A percentile compares a stretch with the other conserved stretches of the same genome.
These are phyloP conservation scores for Pseudocercospora fuligena DNA, from an alignment of 2,329 filamentous ascomycete species.

Conservation along the genomic window DNA sequence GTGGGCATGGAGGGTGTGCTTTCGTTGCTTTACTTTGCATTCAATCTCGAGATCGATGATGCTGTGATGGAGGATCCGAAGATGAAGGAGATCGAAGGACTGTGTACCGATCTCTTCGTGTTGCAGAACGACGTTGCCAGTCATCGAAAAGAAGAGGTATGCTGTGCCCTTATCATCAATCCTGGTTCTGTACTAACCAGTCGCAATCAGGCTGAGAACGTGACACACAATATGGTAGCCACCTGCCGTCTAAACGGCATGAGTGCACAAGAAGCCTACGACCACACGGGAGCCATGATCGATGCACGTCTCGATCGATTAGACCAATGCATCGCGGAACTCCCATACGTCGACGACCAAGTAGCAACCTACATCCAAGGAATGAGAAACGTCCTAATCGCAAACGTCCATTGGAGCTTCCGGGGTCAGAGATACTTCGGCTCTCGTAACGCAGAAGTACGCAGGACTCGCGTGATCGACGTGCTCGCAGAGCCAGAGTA, in stretches of 20 bases:
- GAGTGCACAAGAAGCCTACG: conserved; percentile 10
- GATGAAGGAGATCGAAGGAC: conserved; percentile 5
- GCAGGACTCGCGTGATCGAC: conserved; percentile 2
- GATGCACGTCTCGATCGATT: background rate
- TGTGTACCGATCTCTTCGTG: conserved; percentile 4
- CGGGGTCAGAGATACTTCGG: conserved; percentile 15
- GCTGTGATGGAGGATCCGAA: background rate
- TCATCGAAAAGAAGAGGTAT: conserved; percentile 8
- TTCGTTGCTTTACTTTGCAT: background rate
- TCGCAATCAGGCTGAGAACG: background rate
- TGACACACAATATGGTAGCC: conserved; percentile 17
- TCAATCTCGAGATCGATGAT: background rate
- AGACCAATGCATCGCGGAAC: background rate
- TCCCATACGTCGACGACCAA: conserved; percentile 7
- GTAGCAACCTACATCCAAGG: conserved; percentile 12
- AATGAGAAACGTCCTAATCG: conserved; percentile 9
- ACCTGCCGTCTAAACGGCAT: conserved; percentile 15
- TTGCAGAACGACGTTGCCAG: conserved; percentile 8
- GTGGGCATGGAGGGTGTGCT: background rate
- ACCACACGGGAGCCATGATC: conserved; percentile 12
- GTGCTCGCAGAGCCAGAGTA: background rate
- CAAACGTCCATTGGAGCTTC: conserved; percentile 18
- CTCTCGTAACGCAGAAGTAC: conserved; percentile 6
- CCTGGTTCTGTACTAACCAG: background rate
- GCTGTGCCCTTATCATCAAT: background rate